Percentiles rank a stretch among this genome's conserved stretches.
These are phyloP conservation scores for Cladosporium sp. DNA, from an alignment of 2,329 filamentous ascomycete species.

Conservation along the genomic window DNA sequence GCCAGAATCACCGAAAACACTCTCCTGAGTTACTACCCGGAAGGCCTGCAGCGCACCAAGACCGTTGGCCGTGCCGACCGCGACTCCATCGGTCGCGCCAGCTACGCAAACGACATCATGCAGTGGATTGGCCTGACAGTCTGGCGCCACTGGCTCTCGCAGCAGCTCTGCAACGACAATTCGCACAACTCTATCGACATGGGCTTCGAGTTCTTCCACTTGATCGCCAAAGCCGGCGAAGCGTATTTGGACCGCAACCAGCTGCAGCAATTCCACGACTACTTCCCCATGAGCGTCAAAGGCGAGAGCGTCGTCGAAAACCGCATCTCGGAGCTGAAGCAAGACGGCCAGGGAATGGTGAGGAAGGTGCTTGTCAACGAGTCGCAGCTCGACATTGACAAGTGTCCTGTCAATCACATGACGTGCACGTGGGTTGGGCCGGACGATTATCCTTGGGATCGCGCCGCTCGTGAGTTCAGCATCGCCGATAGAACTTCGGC, in stretches of 20 bases:
- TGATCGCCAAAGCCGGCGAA: constrained; percentile 37
- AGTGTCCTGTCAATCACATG: constrained; percentile 1
- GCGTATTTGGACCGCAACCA: constrained; percentile 40
- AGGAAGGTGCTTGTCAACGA: constrained; percentile 1
- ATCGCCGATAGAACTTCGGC: background rate
- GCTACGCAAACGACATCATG: constrained; percentile 47
- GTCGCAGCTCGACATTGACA: constrained; percentile 3
- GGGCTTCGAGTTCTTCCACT: constrained; percentile 43
- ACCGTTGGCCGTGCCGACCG: constrained; percentile 26
- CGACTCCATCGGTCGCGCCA: constrained; percentile 36
- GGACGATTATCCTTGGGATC: constrained; percentile 13
- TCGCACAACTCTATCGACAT: constrained; percentile 40
- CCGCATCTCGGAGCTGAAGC: constrained; percentile 40
- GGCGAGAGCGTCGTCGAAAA: constrained; percentile 40
- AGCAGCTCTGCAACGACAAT: constrained; percentile 36
- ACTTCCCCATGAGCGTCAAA: constrained; percentile 42
- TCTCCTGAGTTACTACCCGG: constrained; percentile 35
- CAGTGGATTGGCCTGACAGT: constrained; percentile 48
- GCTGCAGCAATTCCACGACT: constrained; percentile 36
- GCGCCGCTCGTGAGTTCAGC: background rate
- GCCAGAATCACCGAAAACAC: constrained; percentile 24
- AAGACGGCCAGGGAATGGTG: constrained; percentile 21
- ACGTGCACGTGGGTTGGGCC: constrained; percentile 6
- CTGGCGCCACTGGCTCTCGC: constrained; percentile 46
- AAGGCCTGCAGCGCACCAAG: constrained; percentile 23